Conservation (phyloP, 495 filamentous ascomycete species). For the Hyaloscypha finlandica region DNA sequence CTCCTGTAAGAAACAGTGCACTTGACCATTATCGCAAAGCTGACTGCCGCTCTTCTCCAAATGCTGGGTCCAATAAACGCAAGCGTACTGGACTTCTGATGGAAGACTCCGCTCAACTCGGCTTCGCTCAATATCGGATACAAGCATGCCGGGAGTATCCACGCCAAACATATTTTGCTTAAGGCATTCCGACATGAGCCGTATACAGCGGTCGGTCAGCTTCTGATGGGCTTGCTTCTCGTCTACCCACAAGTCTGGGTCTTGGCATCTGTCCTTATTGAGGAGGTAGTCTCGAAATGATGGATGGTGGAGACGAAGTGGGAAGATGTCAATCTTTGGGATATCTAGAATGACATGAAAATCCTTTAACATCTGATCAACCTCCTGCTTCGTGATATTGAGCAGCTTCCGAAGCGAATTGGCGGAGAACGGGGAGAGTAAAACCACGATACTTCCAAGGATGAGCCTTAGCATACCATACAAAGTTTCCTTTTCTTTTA, state of each 20-base stretch:
- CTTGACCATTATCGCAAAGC: background rate
- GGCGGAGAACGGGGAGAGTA: background rate
- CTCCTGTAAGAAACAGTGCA: background rate
- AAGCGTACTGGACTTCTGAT: background rate
- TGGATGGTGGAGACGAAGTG: background rate
- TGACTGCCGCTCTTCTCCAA: background rate
- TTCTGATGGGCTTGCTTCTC: background rate
- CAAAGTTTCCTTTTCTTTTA: background rate
- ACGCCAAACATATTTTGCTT: background rate
- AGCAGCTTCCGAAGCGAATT: background rate
- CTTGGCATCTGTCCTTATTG: background rate
- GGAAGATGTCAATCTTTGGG: background rate
- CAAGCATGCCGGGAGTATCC: background rate
- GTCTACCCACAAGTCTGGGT: background rate
- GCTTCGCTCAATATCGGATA: background rate
- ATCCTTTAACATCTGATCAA: background rate
- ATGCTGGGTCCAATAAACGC: background rate
- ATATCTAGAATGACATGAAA: background rate
- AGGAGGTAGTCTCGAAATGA: conserved; percentile 1
- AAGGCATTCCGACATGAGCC: background rate
- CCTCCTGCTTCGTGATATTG: background rate
- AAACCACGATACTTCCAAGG: background rate
- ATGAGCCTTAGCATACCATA: background rate
- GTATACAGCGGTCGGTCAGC: background rate
- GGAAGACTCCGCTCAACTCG: background rate